Base-by-base conservation (phyloP, 345 rosid genomes). In the Brassica rapa region DNA sequence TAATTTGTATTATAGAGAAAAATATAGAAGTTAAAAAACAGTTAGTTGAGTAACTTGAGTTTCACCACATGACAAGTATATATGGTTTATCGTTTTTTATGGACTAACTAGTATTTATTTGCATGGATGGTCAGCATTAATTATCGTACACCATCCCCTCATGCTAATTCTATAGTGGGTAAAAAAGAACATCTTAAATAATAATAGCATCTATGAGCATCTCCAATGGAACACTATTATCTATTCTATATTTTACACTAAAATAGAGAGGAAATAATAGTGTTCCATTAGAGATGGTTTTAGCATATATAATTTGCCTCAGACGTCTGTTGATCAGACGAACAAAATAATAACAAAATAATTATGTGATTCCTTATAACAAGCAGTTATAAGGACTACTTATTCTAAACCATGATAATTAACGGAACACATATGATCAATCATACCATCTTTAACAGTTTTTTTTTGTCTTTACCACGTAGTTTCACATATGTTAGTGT, bases 101-200 rank as follows among this genome's bases (percentile, higher is more conserved):
- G 21, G 21, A 19, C 56, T 5, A 49, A 49, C 56, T 5, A 49
- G n/a, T 8, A 49, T 49, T 49, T 49, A 53, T 8, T 56, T 21
- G 27, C 27, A 21, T 21, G 61, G 61, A 15, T 56, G 27, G 12
- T 56, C 1, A 25, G 14, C 24, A 49, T 51, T 16, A 56, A 37
- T 4, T 56, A 74, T 9, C 16, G 67, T 66, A 41, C 51, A 76
- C 21, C 56, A 67, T 29, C 37, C 8, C 62, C 11, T 70, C 59
- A 7, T 70, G 56, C 25, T 62, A 15, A 41, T 27, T 57, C 61
- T 8, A 0, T 59, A 43, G 67, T 29, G 11, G 55, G 74, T 16
- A 16, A 71, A 62, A 77, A 53, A 41, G 66, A 64, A 37, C 51
- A 71, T 78, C 68, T 41, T 72, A 37, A 72, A 30, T 25, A 11